These are phyloP conservation scores for Kuraishia piskuri DNA, from an alignment of 805 yeast species.

Conservation along the genomic window DNA sequence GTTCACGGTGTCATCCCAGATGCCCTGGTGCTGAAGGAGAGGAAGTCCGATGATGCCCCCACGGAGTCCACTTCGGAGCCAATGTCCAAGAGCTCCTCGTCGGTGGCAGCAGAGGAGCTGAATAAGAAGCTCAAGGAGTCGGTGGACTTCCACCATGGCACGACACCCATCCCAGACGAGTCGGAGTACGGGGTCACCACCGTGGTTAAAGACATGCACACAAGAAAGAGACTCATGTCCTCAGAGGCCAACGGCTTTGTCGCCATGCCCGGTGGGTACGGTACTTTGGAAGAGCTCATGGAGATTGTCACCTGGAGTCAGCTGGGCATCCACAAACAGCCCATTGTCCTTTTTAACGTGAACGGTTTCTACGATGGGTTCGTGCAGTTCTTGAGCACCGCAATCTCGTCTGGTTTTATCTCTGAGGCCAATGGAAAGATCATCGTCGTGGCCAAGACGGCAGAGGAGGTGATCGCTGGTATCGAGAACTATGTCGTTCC, in stretches of 20 bases:
- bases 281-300: slow-evolving; percentile 83
- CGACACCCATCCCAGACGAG: slow-evolving; percentile 55
- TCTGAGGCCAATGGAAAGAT: slow-evolving; percentile 58
- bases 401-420: slow-evolving; percentile 62
- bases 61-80: neutral
- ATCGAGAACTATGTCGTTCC: slow-evolving; percentile 58
- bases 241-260: slow-evolving; percentile 79
- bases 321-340: slow-evolving; percentile 76
- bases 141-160: slow-evolving; percentile 57
- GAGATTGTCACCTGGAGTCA: slow-evolving; percentile 90
- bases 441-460: slow-evolving; percentile 57
- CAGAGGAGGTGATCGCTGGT: slow-evolving; percentile 57
- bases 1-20: slow-evolving; percentile 87
- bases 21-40: slow-evolving; percentile 68
- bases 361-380: slow-evolving; percentile 75
- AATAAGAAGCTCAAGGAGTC: slow-evolving; percentile 40
- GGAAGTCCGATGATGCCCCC: slow-evolving; percentile 31
- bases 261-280: slow-evolving; percentile 90
- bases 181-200: slow-evolving; percentile 67
- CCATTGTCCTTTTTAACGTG: slow-evolving; percentile 69
- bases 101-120: slow-evolving; percentile 21
- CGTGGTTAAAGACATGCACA: slow-evolving; percentile 82
- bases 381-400: slow-evolving; percentile 48
- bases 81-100: neutral
- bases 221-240: slow-evolving; percentile 82